These are phyloP conservation scores for Lecanicillium sp. DNA, from an alignment of 2,329 filamentous ascomycete species.

Conservation along the genomic window DNA sequence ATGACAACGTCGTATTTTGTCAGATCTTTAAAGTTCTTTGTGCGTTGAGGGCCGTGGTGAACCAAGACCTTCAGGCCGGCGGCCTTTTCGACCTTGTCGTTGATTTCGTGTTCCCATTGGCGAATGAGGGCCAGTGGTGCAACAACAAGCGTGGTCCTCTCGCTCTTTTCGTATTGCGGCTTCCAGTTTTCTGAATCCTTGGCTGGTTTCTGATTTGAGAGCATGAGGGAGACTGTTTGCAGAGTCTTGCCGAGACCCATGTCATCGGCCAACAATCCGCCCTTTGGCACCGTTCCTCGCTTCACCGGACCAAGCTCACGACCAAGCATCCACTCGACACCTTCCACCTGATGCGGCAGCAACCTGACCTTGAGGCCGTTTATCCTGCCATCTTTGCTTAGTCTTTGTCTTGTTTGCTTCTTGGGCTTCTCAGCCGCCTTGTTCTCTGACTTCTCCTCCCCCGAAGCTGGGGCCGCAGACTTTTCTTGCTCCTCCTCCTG, in stretches of 20 bases:
- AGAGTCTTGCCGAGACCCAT: slow-evolving; percentile 97
- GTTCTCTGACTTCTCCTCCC: background rate
- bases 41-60: slow-evolving; percentile 82
- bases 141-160: slow-evolving; percentile 82
- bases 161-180: slow-evolving; percentile 61
- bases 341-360: slow-evolving; percentile 89
- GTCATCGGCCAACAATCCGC: slow-evolving; percentile 92
- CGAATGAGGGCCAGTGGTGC: slow-evolving; percentile 91
- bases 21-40: slow-evolving; percentile 70
- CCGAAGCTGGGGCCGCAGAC: background rate
- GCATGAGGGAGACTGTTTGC: slow-evolving; percentile 82
- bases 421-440: slow-evolving; percentile 4
- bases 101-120: slow-evolving; percentile 94
- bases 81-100: slow-evolving; percentile 65
- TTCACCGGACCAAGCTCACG: slow-evolving; percentile 84
- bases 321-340: slow-evolving; percentile 90
- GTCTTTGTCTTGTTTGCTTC: slow-evolving; percentile 19
- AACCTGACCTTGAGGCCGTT: slow-evolving; percentile 83
- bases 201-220: slow-evolving; percentile 68
- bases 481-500: slow-evolving; percentile 29
- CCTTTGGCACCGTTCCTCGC: slow-evolving; percentile 75
- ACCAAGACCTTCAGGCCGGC: slow-evolving; percentile 76
- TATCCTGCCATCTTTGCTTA: slow-evolving; percentile 45
- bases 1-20: slow-evolving; percentile 90
- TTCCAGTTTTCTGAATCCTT: slow-evolving; percentile 55